These are phyloP conservation scores for Claviceps paspali DNA, from an alignment of 2,329 filamentous ascomycete genomes.

Conservation along the genomic window DNA sequence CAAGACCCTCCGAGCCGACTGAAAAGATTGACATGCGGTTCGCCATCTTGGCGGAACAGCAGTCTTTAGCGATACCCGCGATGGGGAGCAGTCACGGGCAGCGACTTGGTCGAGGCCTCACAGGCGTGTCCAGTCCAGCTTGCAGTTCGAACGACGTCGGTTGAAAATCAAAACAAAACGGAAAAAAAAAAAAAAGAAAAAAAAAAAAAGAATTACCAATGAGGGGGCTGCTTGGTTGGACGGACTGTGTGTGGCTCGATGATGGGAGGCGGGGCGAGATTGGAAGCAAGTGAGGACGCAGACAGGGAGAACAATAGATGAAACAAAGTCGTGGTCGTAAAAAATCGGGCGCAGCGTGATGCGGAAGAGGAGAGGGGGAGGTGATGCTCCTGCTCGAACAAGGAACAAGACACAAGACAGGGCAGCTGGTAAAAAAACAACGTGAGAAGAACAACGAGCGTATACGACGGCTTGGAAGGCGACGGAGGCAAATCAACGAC, in stretches of 20 bases:
- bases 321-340: neutral
- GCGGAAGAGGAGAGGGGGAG: neutral
- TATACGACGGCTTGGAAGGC: neutral
- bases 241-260: neutral
- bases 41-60: conserved; percentile 30
- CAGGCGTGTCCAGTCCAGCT: neutral
- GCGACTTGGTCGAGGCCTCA: neutral
- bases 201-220: neutral
- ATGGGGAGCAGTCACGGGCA: conserved; percentile 24
- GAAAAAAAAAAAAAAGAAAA: too few species aligned
- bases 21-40: conserved; percentile 57
- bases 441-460: neutral
- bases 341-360: neutral
- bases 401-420: neutral
- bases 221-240: neutral
- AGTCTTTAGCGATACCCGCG: conserved; percentile 17
- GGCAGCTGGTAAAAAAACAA: neutral
- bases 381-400: neutral
- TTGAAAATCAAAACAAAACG: too few species aligned
- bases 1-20: conserved; percentile 46
- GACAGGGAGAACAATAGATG: neutral
- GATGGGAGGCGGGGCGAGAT: neutral
- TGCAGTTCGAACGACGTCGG: neutral
- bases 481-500: conserved; percentile 19
- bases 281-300: neutral